phyloP scores from a whole-genome alignment of 257 asterid species.

The Rehmannia glutinosa region DNA sequence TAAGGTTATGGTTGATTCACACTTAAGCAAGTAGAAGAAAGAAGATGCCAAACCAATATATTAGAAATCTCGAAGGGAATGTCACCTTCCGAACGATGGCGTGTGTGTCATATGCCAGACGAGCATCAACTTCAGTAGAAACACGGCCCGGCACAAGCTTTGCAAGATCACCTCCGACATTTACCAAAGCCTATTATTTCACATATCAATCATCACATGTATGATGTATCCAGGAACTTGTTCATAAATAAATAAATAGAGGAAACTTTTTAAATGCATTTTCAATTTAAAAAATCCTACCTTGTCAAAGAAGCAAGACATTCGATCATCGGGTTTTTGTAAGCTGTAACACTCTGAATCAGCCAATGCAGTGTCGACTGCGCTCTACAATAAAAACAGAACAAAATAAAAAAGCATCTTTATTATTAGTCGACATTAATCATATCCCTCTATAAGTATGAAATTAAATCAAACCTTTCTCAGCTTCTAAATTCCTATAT shows the following conservation, averaged over 20 bases:
- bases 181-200: slow-evolving; percentile 68
- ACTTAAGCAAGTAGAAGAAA: neutral
- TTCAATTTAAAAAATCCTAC: slow-evolving; percentile 29
- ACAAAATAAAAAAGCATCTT: neutral
- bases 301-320: slow-evolving; percentile 84
- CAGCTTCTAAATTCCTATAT: neutral
- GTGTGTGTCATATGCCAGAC: slow-evolving; percentile 86
- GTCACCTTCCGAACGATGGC: slow-evolving; percentile 72
- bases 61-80: neutral
- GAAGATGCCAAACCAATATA: neutral
- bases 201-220: neutral
- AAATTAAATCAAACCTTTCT: no score
- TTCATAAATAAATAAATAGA: neutral
- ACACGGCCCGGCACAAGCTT: slow-evolving; percentile 97
- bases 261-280: neutral
- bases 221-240: no score
- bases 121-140: slow-evolving; percentile 98
- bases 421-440: neutral
- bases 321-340: slow-evolving; percentile 54
- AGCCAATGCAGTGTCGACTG: slow-evolving; percentile 88
- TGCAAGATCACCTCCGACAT: slow-evolving; percentile 90
- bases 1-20: neutral
- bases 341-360: slow-evolving; percentile 64
- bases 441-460: no score
- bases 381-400: slow-evolving; percentile 45